Conservation (phyloP, 805 yeast genomes). For the Starmerella floris region DNA sequence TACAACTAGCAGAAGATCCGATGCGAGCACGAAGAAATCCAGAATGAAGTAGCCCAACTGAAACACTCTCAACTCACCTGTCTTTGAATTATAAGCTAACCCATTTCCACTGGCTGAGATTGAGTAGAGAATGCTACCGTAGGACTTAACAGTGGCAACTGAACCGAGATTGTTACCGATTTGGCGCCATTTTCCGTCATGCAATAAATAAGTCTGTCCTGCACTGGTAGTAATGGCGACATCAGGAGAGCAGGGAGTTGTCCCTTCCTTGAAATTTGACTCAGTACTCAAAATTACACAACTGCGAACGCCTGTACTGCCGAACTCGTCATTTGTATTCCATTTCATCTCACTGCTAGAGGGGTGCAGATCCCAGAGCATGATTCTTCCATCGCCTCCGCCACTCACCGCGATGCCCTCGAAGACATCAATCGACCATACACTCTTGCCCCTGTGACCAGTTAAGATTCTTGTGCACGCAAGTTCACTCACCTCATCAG, state of each 20-base stretch:
- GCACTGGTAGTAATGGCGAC: neutral
- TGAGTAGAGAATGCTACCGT: slow-evolving; percentile 1
- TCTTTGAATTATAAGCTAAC: neutral
- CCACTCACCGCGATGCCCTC: slow-evolving; percentile 62
- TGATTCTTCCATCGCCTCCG: slow-evolving; percentile 83
- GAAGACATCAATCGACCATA: slow-evolving; percentile 50
- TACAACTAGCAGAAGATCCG: neutral
- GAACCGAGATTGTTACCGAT: neutral
- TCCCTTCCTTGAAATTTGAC: neutral
- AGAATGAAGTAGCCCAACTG: slow-evolving; percentile 1
- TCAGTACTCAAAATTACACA: slow-evolving; percentile 1
- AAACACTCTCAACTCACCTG: neutral
- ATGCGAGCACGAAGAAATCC: slow-evolving; percentile 8
- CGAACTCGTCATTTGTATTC: neutral
- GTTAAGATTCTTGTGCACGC: slow-evolving; percentile 40
- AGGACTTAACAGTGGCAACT: slow-evolving; percentile 8
- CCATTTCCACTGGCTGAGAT: slow-evolving; percentile 7
- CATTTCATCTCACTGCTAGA: neutral
- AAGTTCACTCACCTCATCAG: slow-evolving; percentile 28
- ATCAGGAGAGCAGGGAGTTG: no score
- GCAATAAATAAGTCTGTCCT: neutral
- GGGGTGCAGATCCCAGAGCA: slow-evolving; percentile 38
- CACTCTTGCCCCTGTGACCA: slow-evolving; percentile 71
- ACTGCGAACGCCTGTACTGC: slow-evolving; percentile 1
- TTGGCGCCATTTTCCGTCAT: neutral